Percentiles rank a stretch among this genome's conserved stretches.
phyloP scores from a whole-genome alignment of 179 eudicot species.

The Patellifolia procumbens region DNA sequence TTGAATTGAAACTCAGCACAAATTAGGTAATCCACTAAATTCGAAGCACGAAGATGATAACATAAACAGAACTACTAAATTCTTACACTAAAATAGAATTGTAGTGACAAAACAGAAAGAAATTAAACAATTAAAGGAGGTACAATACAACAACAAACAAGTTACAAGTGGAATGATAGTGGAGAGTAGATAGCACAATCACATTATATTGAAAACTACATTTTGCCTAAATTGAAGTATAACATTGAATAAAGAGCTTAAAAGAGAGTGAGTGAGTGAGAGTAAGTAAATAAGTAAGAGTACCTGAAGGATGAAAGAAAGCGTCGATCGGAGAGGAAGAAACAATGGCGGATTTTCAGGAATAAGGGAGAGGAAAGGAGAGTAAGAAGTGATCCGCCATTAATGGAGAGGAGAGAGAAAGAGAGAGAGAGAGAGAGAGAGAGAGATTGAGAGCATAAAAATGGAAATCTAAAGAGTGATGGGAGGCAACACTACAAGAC shows the following conservation, averaged over 20 bases:
- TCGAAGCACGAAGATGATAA: not conserved
- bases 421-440: conserved; percentile 6
- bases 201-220: conserved; percentile 18
- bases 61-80: conserved; percentile 3
- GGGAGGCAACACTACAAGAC: conserved; percentile 17
- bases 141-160: not conserved
- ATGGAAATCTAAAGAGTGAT: conserved; percentile 6
- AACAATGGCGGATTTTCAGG: conserved; percentile 21
- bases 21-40: not conserved
- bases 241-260: not conserved
- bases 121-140: conserved; percentile 16
- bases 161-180: not conserved
- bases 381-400: conserved; percentile 32
- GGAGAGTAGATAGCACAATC: conserved; percentile 8
- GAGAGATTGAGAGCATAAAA: conserved; percentile 9
- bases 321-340: conserved; percentile 16
- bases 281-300: not conserved
- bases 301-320: conserved; percentile 25
- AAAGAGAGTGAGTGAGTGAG: not conserved
- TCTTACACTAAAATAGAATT: conserved; percentile 16
- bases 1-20: conserved; percentile 4
- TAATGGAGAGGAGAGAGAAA: conserved; percentile 30
- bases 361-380: conserved; percentile 2
- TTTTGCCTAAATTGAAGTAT: conserved; percentile 14
- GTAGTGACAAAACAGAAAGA: conserved; percentile 8